phyloP scores from a whole-genome alignment of 2,329 filamentous ascomycete genomes.

The Scytalidium sp. region DNA sequence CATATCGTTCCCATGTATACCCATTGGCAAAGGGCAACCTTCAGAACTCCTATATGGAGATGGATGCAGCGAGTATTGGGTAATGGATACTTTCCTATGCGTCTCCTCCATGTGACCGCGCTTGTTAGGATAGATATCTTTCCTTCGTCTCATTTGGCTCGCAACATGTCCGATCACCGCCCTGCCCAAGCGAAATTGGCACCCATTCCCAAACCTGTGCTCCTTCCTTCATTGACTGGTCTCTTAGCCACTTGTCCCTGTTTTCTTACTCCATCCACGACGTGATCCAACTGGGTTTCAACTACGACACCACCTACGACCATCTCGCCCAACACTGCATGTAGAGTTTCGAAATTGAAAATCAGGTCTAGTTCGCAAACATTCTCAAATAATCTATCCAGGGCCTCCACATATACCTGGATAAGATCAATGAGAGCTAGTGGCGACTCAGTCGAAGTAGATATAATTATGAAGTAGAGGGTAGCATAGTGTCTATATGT shows the following conservation, averaged over 20 bases:
- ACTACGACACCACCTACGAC: constrained; percentile 93
- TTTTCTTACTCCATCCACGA: constrained; percentile 77
- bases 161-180: constrained; percentile 17
- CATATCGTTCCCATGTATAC: too few species aligned
- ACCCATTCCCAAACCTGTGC: constrained; percentile 34
- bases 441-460: constrained; percentile 91
- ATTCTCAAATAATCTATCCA: constrained; percentile 95
- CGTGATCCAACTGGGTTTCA: constrained; percentile 84
- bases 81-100: too few species aligned
- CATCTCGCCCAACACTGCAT: constrained; percentile 89
- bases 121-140: too few species aligned
- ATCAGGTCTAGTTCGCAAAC: constrained; percentile 97
- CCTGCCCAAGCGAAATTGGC: constrained; percentile 30
- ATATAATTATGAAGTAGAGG: constrained; percentile 97
- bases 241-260: constrained; percentile 77
- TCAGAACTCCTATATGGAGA: too few species aligned
- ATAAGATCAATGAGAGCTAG: constrained; percentile 95
- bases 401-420: constrained; percentile 94
- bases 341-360: constrained; percentile 97
- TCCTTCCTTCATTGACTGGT: constrained; percentile 66
- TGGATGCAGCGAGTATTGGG: too few species aligned
- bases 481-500: constrained; percentile 98
- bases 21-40: too few species aligned
- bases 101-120: too few species aligned
- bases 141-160: too few species aligned